Evolutionary conservation across 805 yeast species (phyloP).

Genomic region (Limtongia smithiae): DNA sequence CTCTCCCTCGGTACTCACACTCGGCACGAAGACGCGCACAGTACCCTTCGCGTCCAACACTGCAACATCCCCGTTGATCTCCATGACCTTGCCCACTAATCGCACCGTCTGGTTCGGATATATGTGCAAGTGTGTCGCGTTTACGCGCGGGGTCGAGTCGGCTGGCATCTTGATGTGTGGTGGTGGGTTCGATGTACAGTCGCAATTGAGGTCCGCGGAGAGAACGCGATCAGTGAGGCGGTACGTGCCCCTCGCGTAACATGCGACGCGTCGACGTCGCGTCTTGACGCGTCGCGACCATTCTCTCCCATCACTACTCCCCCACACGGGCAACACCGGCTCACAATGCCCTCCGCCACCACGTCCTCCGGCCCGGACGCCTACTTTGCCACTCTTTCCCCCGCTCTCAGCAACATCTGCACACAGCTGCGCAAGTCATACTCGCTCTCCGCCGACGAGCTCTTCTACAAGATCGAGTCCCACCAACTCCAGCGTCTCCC

Average conservation of each 20-base stretch:
- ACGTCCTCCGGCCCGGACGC: neutral
- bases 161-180: too few species aligned
- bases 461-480: constrained; percentile 21
- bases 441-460: constrained; percentile 13
- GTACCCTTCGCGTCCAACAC: constrained; percentile 37
- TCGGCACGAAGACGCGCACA: constrained; percentile 32
- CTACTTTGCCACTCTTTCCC: neutral
- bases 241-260: too few species aligned
- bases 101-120: constrained; percentile 33
- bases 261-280: constrained; percentile 2
- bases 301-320: neutral
- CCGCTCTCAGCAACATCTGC: constrained; percentile 2
- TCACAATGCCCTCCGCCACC: constrained; percentile 2
- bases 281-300: constrained; percentile 1
- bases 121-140: constrained; percentile 32
- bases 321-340: neutral
- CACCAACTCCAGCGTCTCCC: constrained; percentile 5
- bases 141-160: constrained; percentile 33
- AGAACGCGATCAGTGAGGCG: too few species aligned
- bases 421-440: constrained; percentile 10
- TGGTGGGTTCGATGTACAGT: too few species aligned
- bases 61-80: constrained; percentile 32
- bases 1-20: constrained; percentile 17
- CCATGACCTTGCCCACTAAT: constrained; percentile 37
- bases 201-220: too few species aligned